Evolutionary conservation across 2,329 filamentous ascomycete genomes (phyloP), one percentile per base, ranked within the genome.

Genomic region (Fusarium nurragi): DNA sequence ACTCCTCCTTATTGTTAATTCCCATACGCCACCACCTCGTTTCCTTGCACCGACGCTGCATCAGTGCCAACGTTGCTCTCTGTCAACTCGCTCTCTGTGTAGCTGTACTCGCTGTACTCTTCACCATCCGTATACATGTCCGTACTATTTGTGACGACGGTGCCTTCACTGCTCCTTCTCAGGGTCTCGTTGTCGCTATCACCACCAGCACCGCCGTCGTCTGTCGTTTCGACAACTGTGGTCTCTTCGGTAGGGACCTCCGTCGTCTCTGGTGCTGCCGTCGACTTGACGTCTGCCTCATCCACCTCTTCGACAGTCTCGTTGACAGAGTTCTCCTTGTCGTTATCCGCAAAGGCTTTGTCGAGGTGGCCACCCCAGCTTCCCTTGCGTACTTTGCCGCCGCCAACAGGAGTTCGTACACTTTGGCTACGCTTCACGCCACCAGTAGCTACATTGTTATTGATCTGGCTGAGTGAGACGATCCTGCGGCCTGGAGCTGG

Each of bases 401-500:
- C 68, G 30, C 68, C 73, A 6, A 78, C 80, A 25, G 87, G 83
- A 21, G 86, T 87, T 70, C 91, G 89, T 67, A 93, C 90, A 56
- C 90, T 93, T 74, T 94, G 90, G 75, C 90, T 94, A 60, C 91
- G 85, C 79, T 90, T 90, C 66, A 97, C 82, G 43, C 86, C 87
- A 19, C 86, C 84, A 9, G 78, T 79, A 7, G 88, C 81, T 30
- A 86, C 82, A 72, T 95, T 94, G 74, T 90, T 89, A 51, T 88
- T 92, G 69, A 98, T 96, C 77, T 97, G 92, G 75, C 90, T 96
- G 32, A 98, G 86, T 47, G 93, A 97, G 58, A 96, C 86, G 71
- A 98, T 97, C 45, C 95, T 88, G 37, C 94, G 86, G 74, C 86
- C 80, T 18, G 81, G 78, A 18, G 78, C 81, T 2, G 86, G 76